These are phyloP conservation scores for Aspergillus ostianus DNA, from an alignment of 495 filamentous ascomycete species.

Conservation along the genomic window DNA sequence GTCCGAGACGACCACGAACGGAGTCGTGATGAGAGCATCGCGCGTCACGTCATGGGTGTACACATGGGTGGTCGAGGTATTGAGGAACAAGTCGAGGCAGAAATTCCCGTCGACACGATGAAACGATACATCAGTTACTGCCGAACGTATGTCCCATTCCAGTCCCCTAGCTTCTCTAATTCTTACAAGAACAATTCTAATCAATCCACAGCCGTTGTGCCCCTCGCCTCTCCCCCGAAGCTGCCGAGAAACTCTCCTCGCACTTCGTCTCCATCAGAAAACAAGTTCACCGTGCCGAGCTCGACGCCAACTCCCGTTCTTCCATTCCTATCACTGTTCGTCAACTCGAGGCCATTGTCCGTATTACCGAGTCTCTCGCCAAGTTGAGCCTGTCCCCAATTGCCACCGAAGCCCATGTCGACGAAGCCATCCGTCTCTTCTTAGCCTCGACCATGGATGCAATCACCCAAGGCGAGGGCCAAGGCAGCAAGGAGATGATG, in stretches of 20 bases:
- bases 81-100: constrained; percentile 79
- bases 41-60: constrained; percentile 95
- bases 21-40: constrained; percentile 86
- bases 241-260: constrained; percentile 92
- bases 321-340: constrained; percentile 97
- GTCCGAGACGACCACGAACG: constrained; percentile 94
- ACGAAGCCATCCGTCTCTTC: constrained; percentile 98
- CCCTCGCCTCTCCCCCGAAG: constrained; percentile 86
- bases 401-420: constrained; percentile 87
- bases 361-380: constrained; percentile 93
- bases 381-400: constrained; percentile 84
- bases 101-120: constrained; percentile 94
- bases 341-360: constrained; percentile 94
- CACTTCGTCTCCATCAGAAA: constrained; percentile 97
- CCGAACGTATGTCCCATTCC: constrained; percentile 65
- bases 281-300: constrained; percentile 87
- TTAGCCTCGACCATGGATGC: constrained; percentile 97
- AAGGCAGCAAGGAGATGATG: constrained; percentile 81
- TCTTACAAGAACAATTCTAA: constrained; percentile 33
- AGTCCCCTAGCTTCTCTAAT: background rate
- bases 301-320: constrained; percentile 81
- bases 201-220: constrained; percentile 69
- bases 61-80: constrained; percentile 89
- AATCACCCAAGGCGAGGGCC: constrained; percentile 79
- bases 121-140: constrained; percentile 98